Evolutionary conservation across 176 grass and related monocot species (phyloP).

Genomic region (Triticum timopheevii): DNA sequence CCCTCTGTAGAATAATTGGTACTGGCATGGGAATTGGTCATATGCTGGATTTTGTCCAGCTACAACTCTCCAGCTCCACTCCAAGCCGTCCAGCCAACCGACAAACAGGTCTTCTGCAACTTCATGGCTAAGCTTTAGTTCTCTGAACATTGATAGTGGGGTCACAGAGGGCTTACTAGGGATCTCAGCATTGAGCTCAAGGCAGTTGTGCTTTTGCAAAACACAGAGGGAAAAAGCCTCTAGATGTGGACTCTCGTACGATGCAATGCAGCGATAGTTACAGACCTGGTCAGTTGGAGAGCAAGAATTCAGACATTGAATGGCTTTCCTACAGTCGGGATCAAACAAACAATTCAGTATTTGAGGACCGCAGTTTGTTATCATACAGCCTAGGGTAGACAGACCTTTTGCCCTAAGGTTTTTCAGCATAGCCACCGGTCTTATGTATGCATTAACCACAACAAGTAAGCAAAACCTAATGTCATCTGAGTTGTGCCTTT

Average conservation of each 20-base stretch:
- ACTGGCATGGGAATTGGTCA: conserved; percentile 94
- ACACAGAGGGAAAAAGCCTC: conserved; percentile 95
- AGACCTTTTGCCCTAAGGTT: conserved; percentile 86
- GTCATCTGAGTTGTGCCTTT: conserved; percentile 94
- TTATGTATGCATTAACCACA: conserved; percentile 78
- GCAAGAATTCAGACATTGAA: conserved; percentile 90
- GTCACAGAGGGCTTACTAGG: conserved; percentile 59
- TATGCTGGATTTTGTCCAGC: conserved; percentile 95
- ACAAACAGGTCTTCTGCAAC: conserved; percentile 86
- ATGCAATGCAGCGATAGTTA: conserved; percentile 90
- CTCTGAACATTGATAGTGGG: conserved; percentile 67
- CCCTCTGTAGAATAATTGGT: conserved; percentile 89
- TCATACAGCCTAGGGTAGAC: conserved; percentile 83
- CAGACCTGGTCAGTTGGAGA: conserved; percentile 90
- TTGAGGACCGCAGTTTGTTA: conserved; percentile 79
- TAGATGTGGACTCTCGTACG: conserved; percentile 75
- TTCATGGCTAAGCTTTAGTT: conserved; percentile 74
- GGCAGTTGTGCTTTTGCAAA: conserved; percentile 96
- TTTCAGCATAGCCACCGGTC: conserved; percentile 66
- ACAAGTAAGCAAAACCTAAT: conserved; percentile 92
- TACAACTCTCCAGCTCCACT: conserved; percentile 90
- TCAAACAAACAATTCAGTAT: conserved; percentile 89
- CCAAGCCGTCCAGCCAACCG: conserved; percentile 74
- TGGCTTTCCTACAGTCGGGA: conserved; percentile 81
- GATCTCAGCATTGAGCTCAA: conserved; percentile 82